Base-by-base conservation (phyloP, 345 rosid species). In the Pistacia atlantica region DNA sequence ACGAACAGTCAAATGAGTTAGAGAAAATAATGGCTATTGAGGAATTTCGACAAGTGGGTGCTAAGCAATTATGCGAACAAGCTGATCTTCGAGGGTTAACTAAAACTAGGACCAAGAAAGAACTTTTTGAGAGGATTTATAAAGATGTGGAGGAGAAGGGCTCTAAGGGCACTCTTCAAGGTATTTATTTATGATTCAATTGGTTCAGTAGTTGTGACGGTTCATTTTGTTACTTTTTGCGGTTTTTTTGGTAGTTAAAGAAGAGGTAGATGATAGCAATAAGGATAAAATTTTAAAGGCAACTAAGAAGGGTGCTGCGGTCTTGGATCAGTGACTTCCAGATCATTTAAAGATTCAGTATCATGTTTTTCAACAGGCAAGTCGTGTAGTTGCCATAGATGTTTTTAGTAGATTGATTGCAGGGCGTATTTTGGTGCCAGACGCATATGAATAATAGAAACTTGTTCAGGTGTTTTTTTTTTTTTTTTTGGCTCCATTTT, bases 241-340 rank as follows among this genome's bases (percentile, higher is more conserved):
- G n/a, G 35, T 65, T 38, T 51, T 35, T 45, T 62, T 75, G 67
- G 66, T 55, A 73, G 76, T 55, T 73, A 74, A 63, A 75, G 90
- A 83, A 77, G 82, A 76, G 52, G 75, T 67, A 25, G 79, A 79
- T 14, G 86, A 80, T 4, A 66, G 42, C 35, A 73, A 75, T 70
- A 77, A 73, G 67, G 92, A 89, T 83, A 91, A 86, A 80, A 87
- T 88, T 8, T 89, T 93, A 25, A 88, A 84, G 1, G 91, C 90
- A 0, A 86, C 92, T 13, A 95, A 86, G 85, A 93, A 93, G 79
- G 94, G 94, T n/a, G 89, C 91, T n/a, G 93, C 91, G 0, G 94
- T 90, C 18, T 80, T 95, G 78, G 96, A 95, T 80, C 89, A 86
- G 46, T 90, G 92, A 86, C 85, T 91, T 74, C 89, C 99, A 9